These are phyloP conservation scores for Kazachstania taianensis DNA, from an alignment of 805 yeast genomes.

Conservation along the genomic window DNA sequence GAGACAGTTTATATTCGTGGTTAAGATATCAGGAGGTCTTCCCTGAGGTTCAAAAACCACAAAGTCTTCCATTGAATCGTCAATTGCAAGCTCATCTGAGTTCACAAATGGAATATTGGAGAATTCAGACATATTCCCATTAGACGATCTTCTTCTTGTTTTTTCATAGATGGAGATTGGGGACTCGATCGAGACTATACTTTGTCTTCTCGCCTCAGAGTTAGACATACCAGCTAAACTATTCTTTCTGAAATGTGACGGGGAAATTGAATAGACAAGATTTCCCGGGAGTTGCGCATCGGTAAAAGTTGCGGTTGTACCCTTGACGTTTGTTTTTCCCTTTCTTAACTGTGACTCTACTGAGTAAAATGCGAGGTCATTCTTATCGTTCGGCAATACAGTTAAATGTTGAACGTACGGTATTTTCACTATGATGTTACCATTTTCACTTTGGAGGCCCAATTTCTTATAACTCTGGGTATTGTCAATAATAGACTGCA, in stretches of 20 bases:
- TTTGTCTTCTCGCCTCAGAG: slow-evolving; percentile 15
- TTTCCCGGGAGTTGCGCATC: neutral
- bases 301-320: neutral
- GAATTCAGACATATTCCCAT: slow-evolving; percentile 5
- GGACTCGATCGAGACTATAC: slow-evolving; percentile 10
- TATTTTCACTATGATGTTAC: slow-evolving; percentile 7
- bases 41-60: slow-evolving; percentile 7
- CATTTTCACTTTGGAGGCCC: slow-evolving; percentile 6
- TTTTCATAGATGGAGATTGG: neutral
- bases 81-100: slow-evolving; percentile 2
- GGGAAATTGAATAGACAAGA: slow-evolving; percentile 12
- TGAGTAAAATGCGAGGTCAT: neutral
- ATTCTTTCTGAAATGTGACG: slow-evolving; percentile 17
- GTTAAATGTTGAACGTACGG: slow-evolving; percentile 8
- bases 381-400: neutral
- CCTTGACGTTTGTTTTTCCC: neutral
- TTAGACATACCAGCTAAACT: slow-evolving; percentile 17
- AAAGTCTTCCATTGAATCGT: slow-evolving; percentile 7
- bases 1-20: slow-evolving; percentile 9
- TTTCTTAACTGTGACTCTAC: neutral
- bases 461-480: slow-evolving; percentile 2
- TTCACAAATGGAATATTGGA: neutral
- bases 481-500: slow-evolving; percentile 7
- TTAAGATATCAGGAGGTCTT: slow-evolving; percentile 7
- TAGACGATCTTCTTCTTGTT: slow-evolving; percentile 11